Percentiles rank a stretch among this genome's conserved stretches.
These are phyloP conservation scores for Calonectria naviculata DNA, from an alignment of 2,329 filamentous ascomycete genomes.

Conservation along the genomic window DNA sequence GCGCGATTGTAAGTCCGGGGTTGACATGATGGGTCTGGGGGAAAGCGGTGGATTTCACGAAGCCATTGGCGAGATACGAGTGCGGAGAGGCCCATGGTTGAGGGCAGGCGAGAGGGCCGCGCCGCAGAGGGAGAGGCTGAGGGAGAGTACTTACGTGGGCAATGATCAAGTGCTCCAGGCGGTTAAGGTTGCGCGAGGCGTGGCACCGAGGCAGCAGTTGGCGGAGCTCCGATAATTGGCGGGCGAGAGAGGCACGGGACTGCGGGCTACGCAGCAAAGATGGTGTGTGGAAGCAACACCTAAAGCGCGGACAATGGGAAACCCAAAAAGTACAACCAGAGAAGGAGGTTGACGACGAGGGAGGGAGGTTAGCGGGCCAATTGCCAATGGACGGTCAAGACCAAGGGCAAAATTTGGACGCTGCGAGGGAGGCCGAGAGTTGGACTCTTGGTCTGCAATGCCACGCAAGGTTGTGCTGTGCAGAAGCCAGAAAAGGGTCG, in stretches of 20 bases:
- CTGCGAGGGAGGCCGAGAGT: constrained; percentile 11
- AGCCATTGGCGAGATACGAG: constrained; percentile 32
- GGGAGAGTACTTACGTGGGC: constrained; percentile 34
- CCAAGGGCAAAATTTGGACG: constrained; percentile 11
- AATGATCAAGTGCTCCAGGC: constrained; percentile 7
- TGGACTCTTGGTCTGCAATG: background rate
- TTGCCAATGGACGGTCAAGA: constrained; percentile 27
- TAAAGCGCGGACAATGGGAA: constrained; percentile 28
- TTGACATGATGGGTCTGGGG: constrained; percentile 25
- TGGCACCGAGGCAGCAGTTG: constrained; percentile 31
- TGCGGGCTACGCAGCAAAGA: background rate
- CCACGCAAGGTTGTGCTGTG: background rate
- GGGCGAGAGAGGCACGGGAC: constrained; percentile 14
- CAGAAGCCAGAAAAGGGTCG: background rate
- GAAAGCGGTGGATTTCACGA: constrained; percentile 25
- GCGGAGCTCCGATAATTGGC: constrained; percentile 20
- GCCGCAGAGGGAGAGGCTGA: constrained; percentile 26
- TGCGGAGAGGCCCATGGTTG: constrained; percentile 8
- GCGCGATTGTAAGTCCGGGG: constrained; percentile 41
- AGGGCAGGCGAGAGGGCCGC: background rate
- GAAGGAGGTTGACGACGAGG: constrained; percentile 20
- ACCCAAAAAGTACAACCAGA: constrained; percentile 7
- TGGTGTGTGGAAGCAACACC: constrained; percentile 3
- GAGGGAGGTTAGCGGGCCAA: constrained; percentile 29
- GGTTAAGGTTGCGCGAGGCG: constrained; percentile 24